phyloP scores from a whole-genome alignment of 306 rosid species.

The Cicer judaicum region DNA sequence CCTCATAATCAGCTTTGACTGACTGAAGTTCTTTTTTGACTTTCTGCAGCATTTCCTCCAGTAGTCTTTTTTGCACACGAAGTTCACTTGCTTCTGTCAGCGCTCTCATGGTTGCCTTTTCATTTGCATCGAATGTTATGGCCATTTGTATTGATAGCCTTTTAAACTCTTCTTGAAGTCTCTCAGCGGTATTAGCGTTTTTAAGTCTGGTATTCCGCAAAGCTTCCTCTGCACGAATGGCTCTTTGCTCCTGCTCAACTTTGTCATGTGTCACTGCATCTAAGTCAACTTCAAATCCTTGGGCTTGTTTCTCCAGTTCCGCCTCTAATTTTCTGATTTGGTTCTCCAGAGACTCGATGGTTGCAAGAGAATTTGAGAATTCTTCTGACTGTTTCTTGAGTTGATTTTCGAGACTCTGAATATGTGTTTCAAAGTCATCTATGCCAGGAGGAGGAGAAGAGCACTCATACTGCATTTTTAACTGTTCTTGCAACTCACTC shows the following conservation, averaged over 20 bases:
- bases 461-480: slow-evolving; percentile 84
- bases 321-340: slow-evolving; percentile 70
- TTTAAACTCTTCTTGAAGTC: slow-evolving; percentile 85
- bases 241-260: slow-evolving; percentile 93
- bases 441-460: slow-evolving; percentile 58
- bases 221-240: slow-evolving; percentile 88
- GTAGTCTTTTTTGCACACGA: slow-evolving; percentile 61
- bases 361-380: slow-evolving; percentile 67
- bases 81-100: slow-evolving; percentile 74
- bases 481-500: slow-evolving; percentile 85
- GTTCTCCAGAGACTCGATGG: slow-evolving; percentile 63
- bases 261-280: slow-evolving; percentile 64
- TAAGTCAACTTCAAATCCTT: slow-evolving; percentile 75
- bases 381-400: slow-evolving; percentile 67
- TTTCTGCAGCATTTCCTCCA: slow-evolving; percentile 70
- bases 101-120: slow-evolving; percentile 77
- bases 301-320: slow-evolving; percentile 77
- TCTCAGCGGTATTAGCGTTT: slow-evolving; percentile 82
- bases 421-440: slow-evolving; percentile 61
- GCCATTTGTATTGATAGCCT: slow-evolving; percentile 86
- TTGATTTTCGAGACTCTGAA: slow-evolving; percentile 69
- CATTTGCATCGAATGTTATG: slow-evolving; percentile 80
- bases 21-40: slow-evolving; percentile 63
- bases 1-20: slow-evolving; percentile 58
- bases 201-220: slow-evolving; percentile 69